Evolutionary conservation across 768 basidiomycete species (phyloP), one percentile per base, ranked within the genome.

Genomic region (Hypholoma fasciculare): DNA sequence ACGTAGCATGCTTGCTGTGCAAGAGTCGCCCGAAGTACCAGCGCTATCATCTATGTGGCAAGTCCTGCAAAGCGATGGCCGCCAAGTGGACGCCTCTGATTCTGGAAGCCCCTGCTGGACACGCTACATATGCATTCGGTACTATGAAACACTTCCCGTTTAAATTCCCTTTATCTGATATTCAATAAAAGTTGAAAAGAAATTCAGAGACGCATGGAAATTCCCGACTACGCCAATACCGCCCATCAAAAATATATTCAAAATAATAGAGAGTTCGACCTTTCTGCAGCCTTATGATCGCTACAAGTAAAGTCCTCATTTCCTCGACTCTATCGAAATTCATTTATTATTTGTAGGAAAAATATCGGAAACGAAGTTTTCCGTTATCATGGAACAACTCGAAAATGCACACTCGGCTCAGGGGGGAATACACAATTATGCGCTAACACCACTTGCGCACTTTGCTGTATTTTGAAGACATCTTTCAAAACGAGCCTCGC

Each of bases 401-500:
- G 68, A 40, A 58, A 50, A 40, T 74, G 72, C 49, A 66, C 57
- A 4, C 61, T 74, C 0, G 72, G 72, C 1, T 54, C 59, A 3
- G 39, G 37, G 17, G 66, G 64, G 2, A 68, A 69, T 37, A 67
- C 65, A 3, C 53, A 58, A 20, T 52, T 70, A 17, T 74, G 72
- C 57, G 52, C 60, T 20, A 65, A 60, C 19, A 52, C 40, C 8
- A 50, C 53, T 2, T 74, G 72, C 50, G 19, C 66, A 1, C 56
- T 69, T 7, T 74, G 72, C 52, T 65, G 49, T 23, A 72, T 74
- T 39, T 53, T 74, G 34, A 69, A 61, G 49, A 71, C 71, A 1
- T 74, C 72, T 16, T 74, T 74, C 67, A 69, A 71, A 55, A 67
- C 68, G 9, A 67, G 64, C 23, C 53, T 74, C 3, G 69, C 72